Conservation (phyloP, 2,329 filamentous ascomycete species). For the Diatrype stigma region DNA sequence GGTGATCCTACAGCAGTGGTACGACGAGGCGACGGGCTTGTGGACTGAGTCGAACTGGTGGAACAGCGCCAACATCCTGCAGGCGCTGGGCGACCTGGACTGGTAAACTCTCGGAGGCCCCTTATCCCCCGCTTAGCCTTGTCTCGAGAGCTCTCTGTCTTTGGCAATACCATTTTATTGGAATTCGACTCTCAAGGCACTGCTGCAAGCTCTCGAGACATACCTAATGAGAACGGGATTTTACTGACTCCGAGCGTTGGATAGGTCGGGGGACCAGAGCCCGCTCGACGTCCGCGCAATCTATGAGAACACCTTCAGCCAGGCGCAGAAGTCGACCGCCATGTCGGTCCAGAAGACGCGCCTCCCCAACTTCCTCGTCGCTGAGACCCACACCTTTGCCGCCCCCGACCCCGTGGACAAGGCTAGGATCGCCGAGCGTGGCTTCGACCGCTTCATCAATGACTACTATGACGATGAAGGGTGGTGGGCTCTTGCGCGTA, state of each 20-base stretch:
- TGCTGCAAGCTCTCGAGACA: no score
- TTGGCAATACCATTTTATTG: no score
- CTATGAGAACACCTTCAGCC: conserved; percentile 41
- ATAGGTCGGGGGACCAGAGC: conserved; percentile 29
- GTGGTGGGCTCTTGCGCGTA: conserved; percentile 60
- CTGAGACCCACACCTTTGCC: conserved; percentile 33
- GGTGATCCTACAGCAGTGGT: conserved; percentile 54
- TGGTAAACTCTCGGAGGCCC: no score
- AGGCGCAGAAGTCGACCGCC: conserved; percentile 39
- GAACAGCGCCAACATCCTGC: conserved; percentile 67
- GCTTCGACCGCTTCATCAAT: conserved; percentile 42
- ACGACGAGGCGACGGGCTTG: conserved; percentile 54
- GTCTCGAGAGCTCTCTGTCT: no score
- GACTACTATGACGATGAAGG: conserved; percentile 57
- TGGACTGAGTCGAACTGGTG: conserved; percentile 68
- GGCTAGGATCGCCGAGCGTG: conserved; percentile 20
- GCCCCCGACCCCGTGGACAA: conserved; percentile 19
- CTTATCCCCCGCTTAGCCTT: no score
- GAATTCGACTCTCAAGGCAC: no score
- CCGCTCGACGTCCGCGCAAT: conserved; percentile 35
- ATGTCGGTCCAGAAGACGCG: conserved; percentile 34
- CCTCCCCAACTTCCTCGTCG: conserved; percentile 30
- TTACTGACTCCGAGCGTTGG: no score
- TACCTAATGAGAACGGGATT: no score
- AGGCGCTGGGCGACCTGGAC: conserved; percentile 54